Evolutionary conservation across 139 green algal species (phyloP).

Genomic region (Ettlia oleoabundans): DNA sequence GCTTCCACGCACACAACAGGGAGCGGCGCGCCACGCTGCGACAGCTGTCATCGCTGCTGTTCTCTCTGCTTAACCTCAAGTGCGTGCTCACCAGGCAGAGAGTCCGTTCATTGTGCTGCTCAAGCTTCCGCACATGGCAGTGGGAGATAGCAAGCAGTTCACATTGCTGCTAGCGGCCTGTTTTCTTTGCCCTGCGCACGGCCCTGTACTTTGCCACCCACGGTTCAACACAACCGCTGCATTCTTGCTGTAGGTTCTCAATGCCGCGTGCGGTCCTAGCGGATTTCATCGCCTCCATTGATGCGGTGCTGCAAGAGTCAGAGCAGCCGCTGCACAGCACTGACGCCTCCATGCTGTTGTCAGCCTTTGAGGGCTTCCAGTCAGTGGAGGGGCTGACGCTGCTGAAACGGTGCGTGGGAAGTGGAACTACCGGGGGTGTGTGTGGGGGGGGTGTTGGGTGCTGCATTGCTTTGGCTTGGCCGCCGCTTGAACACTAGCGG

Average conservation of each 20-base stretch:
- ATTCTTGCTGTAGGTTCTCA: not conserved
- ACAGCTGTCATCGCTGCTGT: constrained; percentile 8
- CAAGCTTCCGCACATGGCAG: too few relatives aligned
- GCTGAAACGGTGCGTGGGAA: constrained; percentile 13
- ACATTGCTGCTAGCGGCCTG: too few relatives aligned
- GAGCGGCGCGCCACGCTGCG: constrained; percentile 8
- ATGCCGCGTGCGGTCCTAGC: not conserved
- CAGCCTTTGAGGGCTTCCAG: not conserved
- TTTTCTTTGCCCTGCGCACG: too few relatives aligned
- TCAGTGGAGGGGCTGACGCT: constrained; percentile 4
- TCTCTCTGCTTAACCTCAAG: not conserved
- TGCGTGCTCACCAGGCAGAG: not conserved
- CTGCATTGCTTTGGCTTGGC: not conserved
- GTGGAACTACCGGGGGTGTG: not conserved
- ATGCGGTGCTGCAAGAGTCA: not conserved
- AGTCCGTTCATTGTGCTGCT: not conserved
- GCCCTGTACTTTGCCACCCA: too few relatives aligned
- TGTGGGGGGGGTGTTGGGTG: not conserved
- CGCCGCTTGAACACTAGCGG: not conserved
- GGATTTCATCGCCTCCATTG: not conserved
- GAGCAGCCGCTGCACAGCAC: not conserved
- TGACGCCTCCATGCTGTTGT: constrained; percentile 22
- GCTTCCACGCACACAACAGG: not conserved
- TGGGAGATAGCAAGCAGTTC: too few relatives aligned
- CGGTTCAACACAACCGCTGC: too few relatives aligned